Percentiles rank a stretch among this genome's conserved stretches.
These are phyloP conservation scores for Trypanosomatidae sp. DNA, from an alignment of 208 protist genomes.

Conservation along the genomic window DNA sequence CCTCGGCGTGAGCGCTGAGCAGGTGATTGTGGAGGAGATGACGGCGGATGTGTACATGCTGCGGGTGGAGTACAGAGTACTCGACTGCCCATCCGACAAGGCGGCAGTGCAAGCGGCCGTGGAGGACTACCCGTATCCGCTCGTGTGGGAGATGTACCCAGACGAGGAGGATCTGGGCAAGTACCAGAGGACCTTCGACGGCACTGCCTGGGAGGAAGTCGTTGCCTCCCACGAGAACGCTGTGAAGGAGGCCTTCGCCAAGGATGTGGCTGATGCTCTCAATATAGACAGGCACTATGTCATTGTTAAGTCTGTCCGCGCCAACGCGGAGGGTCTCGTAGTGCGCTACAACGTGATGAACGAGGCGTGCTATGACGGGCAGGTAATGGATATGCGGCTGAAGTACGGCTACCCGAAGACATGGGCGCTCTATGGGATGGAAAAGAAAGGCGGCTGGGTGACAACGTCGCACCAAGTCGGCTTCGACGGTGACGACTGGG, in stretches of 20 bases:
- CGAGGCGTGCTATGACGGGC: conserved; percentile 7
- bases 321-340: conserved; percentile 22
- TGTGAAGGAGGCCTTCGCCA: conserved; percentile 40
- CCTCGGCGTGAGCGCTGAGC: conserved; percentile 26
- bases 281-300: conserved; percentile 18
- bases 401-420: conserved; percentile 40
- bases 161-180: conserved; percentile 25
- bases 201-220: conserved; percentile 26
- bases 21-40: conserved; percentile 31
- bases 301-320: conserved; percentile 23
- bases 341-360: conserved; percentile 44
- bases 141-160: conserved; percentile 42
- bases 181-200: conserved; percentile 31
- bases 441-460: conserved; percentile 25
- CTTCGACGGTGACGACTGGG: conserved; percentile 80
- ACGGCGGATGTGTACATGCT: conserved; percentile 17
- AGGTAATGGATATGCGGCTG: conserved; percentile 26
- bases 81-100: conserved; percentile 26
- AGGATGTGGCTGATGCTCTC: conserved; percentile 35
- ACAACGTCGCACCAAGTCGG: conserved; percentile 55
- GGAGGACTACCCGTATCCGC: conserved; percentile 46
- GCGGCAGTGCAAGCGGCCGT: conserved; percentile 30
- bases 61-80: conserved; percentile 36
- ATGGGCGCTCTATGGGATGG: conserved; percentile 48
- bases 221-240: conserved; percentile 13